Evolutionary conservation across 192 early-diverging fungal species (phyloP).

Genomic region (Entrophospora sp.): DNA sequence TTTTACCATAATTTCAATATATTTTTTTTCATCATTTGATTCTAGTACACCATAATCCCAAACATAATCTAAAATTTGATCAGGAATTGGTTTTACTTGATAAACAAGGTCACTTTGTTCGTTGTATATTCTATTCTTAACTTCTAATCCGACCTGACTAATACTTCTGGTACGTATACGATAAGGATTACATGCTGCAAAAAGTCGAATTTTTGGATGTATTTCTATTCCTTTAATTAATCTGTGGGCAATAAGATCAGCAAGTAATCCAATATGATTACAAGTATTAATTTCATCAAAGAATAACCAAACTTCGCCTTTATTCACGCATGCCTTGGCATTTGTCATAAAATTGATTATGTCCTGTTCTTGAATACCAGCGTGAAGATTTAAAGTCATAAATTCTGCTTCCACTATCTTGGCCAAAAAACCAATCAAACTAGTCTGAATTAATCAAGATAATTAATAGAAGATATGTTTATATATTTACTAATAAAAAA

Average conservation of each 20-base stretch:
- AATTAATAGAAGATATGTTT: too few relatives aligned
- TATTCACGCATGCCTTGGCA: background rate
- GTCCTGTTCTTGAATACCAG: background rate
- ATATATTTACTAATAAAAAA: too few relatives aligned
- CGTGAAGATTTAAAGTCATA: background rate
- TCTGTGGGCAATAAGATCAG: background rate
- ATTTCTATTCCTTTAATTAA: background rate
- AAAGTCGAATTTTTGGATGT: slow-evolving; percentile 9
- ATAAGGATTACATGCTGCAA: slow-evolving; percentile 20
- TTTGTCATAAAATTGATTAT: slow-evolving; percentile 1
- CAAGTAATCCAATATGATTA: slow-evolving; percentile 10
- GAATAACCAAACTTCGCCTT: slow-evolving; percentile 12
- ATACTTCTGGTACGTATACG: background rate
- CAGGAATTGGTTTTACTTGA: slow-evolving; percentile 14
- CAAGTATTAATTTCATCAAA: slow-evolving; percentile 22
- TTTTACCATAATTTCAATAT: slow-evolving; percentile 10
- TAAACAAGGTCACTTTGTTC: slow-evolving; percentile 16
- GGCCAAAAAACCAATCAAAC: slow-evolving; percentile 10
- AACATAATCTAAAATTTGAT: slow-evolving; percentile 16
- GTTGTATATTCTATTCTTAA: background rate
- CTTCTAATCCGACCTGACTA: background rate
- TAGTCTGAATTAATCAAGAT: background rate
- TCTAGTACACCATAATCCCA: slow-evolving; percentile 18
- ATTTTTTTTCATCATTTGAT: slow-evolving; percentile 4
- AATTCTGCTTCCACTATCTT: slow-evolving; percentile 1